Conservation (phyloP, 805 yeast species). For the Metschnikowia corniflorae region DNA sequence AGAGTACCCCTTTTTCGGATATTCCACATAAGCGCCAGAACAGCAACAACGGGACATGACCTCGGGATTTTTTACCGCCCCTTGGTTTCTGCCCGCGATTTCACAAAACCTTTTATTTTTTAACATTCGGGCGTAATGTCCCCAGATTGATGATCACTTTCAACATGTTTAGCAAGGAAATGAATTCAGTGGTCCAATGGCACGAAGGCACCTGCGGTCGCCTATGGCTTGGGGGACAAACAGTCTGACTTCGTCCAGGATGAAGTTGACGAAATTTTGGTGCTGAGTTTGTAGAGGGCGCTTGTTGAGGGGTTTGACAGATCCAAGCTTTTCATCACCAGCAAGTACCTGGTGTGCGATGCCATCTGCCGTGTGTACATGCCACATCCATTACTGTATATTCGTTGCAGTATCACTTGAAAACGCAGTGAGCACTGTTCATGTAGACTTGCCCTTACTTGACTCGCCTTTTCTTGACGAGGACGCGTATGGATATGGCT, state of each 20-base stretch:
- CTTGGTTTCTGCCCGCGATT: no score
- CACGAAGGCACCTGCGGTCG: conserved; percentile 43
- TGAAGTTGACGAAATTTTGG: conserved; percentile 31
- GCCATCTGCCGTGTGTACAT: conserved; percentile 6
- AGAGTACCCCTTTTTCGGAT: no score
- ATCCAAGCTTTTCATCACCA: conserved; percentile 52
- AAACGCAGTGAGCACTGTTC: conserved; percentile 33
- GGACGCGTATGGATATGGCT: conserved; percentile 32
- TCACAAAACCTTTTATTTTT: no score
- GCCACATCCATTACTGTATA: conserved; percentile 30
- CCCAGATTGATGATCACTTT: no score
- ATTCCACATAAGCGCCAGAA: no score
- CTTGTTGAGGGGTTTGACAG: conserved; percentile 49
- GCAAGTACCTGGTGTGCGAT: conserved; percentile 42
- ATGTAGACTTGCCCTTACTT: conserved; percentile 51
- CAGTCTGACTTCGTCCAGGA: conserved; percentile 35
- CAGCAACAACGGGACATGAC: no score
- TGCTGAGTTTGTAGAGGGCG: conserved; percentile 44
- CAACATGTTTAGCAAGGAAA: conserved; percentile 19
- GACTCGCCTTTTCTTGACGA: conserved; percentile 43
- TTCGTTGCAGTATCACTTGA: conserved; percentile 37
- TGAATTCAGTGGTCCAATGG: conserved; percentile 32
- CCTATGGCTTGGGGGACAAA: conserved; percentile 48
- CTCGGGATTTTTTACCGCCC: no score
- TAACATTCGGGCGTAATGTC: no score